Percentiles rank a stretch among this genome's conserved stretches.
Conservation (phyloP, 306 rosid species). For the Acacia confusa region DNA sequence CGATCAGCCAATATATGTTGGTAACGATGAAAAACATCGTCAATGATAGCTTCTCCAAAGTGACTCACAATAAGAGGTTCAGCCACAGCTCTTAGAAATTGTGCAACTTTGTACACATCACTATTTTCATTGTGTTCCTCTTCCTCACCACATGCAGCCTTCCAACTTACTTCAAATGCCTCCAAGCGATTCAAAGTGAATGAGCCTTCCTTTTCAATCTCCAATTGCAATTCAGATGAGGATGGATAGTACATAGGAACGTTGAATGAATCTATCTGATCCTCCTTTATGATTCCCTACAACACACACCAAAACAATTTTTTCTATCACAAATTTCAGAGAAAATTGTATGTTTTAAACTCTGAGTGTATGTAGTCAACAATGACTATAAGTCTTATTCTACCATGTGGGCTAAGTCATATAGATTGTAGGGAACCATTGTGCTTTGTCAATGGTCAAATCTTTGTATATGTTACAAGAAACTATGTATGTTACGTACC, state of each 20-base stretch:
- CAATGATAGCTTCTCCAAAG: conserved; percentile 50
- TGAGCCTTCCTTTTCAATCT: background rate
- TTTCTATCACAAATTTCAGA: too few species aligned
- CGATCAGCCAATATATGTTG: conserved; percentile 29
- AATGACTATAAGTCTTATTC: too few species aligned
- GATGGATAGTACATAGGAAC: background rate
- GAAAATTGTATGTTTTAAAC: too few species aligned
- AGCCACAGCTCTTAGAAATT: background rate
- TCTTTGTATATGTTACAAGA: too few species aligned
- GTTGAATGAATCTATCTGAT: background rate
- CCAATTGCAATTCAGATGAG: background rate
- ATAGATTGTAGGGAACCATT: too few species aligned
- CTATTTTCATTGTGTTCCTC: background rate
- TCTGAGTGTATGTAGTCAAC: too few species aligned
- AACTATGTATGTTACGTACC: background rate
- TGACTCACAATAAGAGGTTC: conserved; percentile 37
- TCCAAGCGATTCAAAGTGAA: background rate
- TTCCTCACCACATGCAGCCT: background rate
- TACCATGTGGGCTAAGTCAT: too few species aligned
- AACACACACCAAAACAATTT: background rate
- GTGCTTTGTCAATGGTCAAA: too few species aligned
- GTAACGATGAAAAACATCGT: conserved; percentile 37
- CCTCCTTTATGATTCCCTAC: background rate
- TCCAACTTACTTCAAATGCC: background rate
- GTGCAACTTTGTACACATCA: background rate